These are phyloP conservation scores for Pichia inconspicua DNA, from an alignment of 1,139 yeast genomes.

Conservation along the genomic window DNA sequence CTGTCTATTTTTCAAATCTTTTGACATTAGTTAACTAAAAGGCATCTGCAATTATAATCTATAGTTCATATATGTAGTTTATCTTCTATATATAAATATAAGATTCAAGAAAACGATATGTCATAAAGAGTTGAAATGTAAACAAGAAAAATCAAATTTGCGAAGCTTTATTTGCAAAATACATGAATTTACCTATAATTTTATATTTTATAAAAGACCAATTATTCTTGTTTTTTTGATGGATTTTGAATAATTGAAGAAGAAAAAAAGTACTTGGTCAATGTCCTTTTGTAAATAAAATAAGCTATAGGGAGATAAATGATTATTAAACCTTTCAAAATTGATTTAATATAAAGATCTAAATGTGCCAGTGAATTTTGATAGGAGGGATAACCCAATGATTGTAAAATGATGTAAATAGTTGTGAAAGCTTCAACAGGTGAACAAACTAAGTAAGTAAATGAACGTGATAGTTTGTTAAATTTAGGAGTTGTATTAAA, in stretches of 20 bases:
- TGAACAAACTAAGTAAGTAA: conserved; percentile 1
- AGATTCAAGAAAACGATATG: too few relatives aligned
- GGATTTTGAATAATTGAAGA: neutral
- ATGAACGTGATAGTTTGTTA: neutral
- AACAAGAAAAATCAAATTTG: too few relatives aligned
- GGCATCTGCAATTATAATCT: too few relatives aligned
- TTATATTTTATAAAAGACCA: too few relatives aligned
- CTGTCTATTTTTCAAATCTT: conserved; percentile 2
- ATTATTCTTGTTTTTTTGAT: neutral
- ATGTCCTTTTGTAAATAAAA: conserved; percentile 4
- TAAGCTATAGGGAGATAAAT: conserved; percentile 6
- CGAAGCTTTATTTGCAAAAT: too few relatives aligned
- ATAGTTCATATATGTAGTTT: too few relatives aligned
- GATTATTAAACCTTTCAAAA: conserved; percentile 1
- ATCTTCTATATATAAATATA: too few relatives aligned
- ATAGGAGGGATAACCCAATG: conserved; percentile 4
- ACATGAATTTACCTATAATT: too few relatives aligned
- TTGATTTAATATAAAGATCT: conserved; percentile 4
- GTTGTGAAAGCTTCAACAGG: conserved; percentile 3
- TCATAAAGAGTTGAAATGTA: too few relatives aligned
- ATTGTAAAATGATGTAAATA: conserved; percentile 5
- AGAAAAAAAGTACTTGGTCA: conserved; percentile 1
- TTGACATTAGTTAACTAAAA: neutral
- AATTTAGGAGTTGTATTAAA: conserved; percentile 2
- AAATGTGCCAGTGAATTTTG: neutral